Percentiles rank a stretch among this genome's conserved stretches.
phyloP scores from a whole-genome alignment of 2,329 filamentous ascomycete genomes.

The Alternaria longipes region DNA sequence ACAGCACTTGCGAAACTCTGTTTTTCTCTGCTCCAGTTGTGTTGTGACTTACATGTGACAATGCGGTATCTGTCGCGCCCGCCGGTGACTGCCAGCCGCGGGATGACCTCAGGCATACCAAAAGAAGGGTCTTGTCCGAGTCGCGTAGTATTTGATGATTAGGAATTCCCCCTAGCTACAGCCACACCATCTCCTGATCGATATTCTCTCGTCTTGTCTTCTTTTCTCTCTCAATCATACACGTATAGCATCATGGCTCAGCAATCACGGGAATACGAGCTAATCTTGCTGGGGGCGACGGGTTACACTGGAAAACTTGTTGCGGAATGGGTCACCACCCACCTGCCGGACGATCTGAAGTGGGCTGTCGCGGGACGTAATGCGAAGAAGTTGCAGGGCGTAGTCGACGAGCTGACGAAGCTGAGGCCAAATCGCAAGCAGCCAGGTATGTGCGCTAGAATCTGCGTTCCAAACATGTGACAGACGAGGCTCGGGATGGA shows the following conservation, averaged over 20 bases:
- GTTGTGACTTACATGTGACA: neutral
- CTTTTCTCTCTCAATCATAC: slow-evolving; percentile 7
- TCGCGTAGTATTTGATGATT: slow-evolving; percentile 18
- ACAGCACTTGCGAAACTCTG: neutral
- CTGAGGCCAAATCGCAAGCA: slow-evolving; percentile 74
- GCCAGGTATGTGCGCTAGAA: slow-evolving; percentile 64
- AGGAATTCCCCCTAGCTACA: slow-evolving; percentile 18
- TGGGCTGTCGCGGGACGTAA: slow-evolving; percentile 91
- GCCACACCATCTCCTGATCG: slow-evolving; percentile 3
- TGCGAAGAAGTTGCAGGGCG: slow-evolving; percentile 73
- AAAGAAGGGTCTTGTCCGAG: slow-evolving; percentile 36
- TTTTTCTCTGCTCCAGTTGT: neutral
- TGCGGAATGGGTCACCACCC: slow-evolving; percentile 76
- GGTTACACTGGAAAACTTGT: slow-evolving; percentile 86
- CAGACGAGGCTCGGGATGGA: neutral
- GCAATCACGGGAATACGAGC: slow-evolving; percentile 65
- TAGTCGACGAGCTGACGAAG: slow-evolving; percentile 72
- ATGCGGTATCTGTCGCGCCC: slow-evolving; percentile 14
- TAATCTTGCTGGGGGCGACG: slow-evolving; percentile 73
- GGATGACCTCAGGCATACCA: slow-evolving; percentile 28
- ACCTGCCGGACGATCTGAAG: slow-evolving; percentile 77
- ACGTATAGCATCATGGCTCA: slow-evolving; percentile 34
- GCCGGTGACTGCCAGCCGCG: slow-evolving; percentile 25
- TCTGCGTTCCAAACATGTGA: neutral
- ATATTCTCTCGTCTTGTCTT: slow-evolving; percentile 10